Base-by-base conservation (phyloP, 139 green algal genomes). In the Raphidocelis subcapitata region DNA sequence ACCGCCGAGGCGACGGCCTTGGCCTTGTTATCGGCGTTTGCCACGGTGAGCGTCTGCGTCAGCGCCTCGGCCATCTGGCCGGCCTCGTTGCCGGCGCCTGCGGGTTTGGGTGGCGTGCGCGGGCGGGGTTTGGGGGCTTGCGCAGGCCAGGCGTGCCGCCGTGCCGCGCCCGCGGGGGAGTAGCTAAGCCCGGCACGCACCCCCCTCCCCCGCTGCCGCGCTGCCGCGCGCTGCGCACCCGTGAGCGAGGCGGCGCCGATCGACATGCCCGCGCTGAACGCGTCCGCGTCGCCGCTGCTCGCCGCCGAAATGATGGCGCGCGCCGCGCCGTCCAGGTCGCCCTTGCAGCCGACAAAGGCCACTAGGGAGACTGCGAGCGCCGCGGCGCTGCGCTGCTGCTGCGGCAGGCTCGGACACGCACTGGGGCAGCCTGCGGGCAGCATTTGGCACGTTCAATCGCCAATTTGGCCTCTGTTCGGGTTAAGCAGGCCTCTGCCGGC, bases 341-440 rank as follows among this genome's bases (percentile, higher is more conserved):
- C 63, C 10, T 65, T 62, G 44, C 72, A 78, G 4, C 47, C 59
- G 2, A 59, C 60, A 35, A 78, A 28, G 1, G 55, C 62, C 20
- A 78, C 72, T 62, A 78, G 72, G 3, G 72, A 78, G 3, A 78
- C 37, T 14, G 72, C 72, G 12, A 78, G 32, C 3, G 32, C 72
- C 29, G 72, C 51, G 65, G 72, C 72, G 2, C 29, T 66, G 3
- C 52, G n/a, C 20, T 72, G 52, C 41, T 72, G 65, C 21, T 57
- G 33, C n/a, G 62, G 72, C 15, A 78, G 49, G 0, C 54, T 10
- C 15, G 29, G 59, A 49, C 70, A 77, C 14, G 52, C 54, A 21
- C 62, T 41, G 12, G 70, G 70, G 49, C 70, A 77, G 24, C 52
- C 31, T 24, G 41, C 41, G 41, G 8, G 12, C 12, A 12, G 8